A percentile compares a stretch with the other conserved stretches of the same genome.
Conservation (phyloP, 2,329 filamentous ascomycete genomes). For the Talaromyces islandicus region DNA sequence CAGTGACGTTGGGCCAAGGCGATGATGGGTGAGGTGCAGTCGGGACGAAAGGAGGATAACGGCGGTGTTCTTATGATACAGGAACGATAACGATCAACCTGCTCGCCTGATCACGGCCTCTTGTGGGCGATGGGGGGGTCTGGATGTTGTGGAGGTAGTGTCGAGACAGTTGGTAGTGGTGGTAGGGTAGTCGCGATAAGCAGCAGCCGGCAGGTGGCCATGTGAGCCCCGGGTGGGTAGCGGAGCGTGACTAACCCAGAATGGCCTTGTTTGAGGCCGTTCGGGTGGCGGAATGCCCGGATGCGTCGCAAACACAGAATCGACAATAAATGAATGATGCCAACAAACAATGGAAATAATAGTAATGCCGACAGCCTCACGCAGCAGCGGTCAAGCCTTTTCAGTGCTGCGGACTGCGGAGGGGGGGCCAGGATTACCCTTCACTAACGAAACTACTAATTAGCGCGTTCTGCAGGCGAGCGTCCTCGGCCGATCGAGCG, state of each 20-base stretch:
- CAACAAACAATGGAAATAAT: not conserved
- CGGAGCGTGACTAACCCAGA: slow-evolving; percentile 5
- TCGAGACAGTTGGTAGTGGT: not conserved
- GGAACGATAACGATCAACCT: not conserved
- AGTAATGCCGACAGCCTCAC: not conserved
- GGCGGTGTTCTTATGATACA: not conserved
- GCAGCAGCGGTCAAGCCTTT: not conserved
- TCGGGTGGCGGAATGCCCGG: slow-evolving; percentile 17
- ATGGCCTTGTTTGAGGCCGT: slow-evolving; percentile 11
- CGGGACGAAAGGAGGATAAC: not conserved
- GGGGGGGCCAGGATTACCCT: not conserved
- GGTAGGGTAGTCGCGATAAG: slow-evolving; percentile 12
- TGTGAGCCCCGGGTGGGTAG: slow-evolving; percentile 18
- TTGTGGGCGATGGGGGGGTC: not conserved
- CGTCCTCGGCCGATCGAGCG: not conserved
- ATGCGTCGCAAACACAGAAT: slow-evolving; percentile 7
- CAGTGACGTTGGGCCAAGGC: not conserved
- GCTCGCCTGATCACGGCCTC: not conserved
- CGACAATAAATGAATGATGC: not conserved
- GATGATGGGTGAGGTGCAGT: not conserved
- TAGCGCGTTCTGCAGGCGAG: not conserved
- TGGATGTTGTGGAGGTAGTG: not conserved
- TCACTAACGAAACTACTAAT: not conserved
- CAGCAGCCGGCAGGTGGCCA: slow-evolving; percentile 19
- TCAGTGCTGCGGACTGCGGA: not conserved